Conservation (phyloP, 2,329 filamentous ascomycete species). For the Myriosclerotinia scirpicola region DNA sequence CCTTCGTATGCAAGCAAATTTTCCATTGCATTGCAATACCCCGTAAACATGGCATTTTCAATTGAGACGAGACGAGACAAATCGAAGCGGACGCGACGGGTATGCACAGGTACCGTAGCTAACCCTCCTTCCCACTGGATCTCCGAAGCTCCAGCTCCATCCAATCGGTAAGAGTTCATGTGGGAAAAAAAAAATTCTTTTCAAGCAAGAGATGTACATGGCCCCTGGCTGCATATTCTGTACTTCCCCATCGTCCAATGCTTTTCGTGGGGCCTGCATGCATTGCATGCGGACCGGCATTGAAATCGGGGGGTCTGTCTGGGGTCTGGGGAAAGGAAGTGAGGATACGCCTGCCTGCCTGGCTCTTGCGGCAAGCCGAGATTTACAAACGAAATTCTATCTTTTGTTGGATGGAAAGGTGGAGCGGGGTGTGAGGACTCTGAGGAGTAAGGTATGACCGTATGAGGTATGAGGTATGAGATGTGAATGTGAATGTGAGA, state of each 20-base stretch:
- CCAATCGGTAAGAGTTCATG: slow-evolving; percentile 11
- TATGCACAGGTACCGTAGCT: slow-evolving; percentile 6
- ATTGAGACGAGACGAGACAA: background rate
- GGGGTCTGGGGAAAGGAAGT: background rate
- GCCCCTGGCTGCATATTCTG: slow-evolving; percentile 10
- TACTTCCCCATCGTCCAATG: slow-evolving; percentile 9
- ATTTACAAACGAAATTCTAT: background rate
- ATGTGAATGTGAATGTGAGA: background rate
- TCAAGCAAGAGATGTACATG: background rate
- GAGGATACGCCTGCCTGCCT: background rate
- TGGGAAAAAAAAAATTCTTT: background rate
- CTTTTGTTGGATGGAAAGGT: too few species aligned
- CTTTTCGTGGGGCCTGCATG: background rate
- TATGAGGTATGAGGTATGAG: background rate
- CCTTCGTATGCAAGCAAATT: background rate
- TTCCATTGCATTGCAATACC: background rate
- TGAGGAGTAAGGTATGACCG: background rate
- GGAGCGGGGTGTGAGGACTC: background rate
- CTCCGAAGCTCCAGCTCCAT: background rate
- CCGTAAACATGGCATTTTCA: background rate
- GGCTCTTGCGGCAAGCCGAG: background rate
- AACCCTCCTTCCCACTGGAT: background rate
- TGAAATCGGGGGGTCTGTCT: background rate
- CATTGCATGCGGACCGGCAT: background rate
- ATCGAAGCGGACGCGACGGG: slow-evolving; percentile 3